Base-by-base conservation (phyloP, 2,329 filamentous ascomycete species). In the Aspergillus eucalypticola region DNA sequence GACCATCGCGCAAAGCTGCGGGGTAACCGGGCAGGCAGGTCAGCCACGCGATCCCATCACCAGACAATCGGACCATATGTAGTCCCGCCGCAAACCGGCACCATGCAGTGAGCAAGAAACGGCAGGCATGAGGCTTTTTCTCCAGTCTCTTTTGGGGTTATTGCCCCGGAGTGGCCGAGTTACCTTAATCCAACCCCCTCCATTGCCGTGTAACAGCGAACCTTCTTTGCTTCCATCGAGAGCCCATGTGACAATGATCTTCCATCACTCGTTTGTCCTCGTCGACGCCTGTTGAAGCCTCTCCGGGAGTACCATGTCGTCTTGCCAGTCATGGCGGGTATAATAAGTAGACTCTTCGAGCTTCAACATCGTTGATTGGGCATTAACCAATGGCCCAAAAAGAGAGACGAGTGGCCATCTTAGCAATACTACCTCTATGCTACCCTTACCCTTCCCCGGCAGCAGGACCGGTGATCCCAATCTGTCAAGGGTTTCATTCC, bases 41-140 rank as follows among this genome's bases (percentile, higher is more conserved):
- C 11, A 64, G 54, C 64, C 62, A 65, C 64, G 62, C 53, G 62
- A 62, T 63, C 17, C 42, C 19, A 60, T 66, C 64, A 64, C 60
- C 63, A 59, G 62, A 65, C 63, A 58, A 42, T 32, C 50, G 54
- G 58, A 39, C 44, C 42, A 46, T 42, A 60, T 63, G 35, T 38
- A 27, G n/a, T 23, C 29, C 3, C 15, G 17, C 39, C 38, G 56
- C 38, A 27, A 41, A 42, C 39, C 35, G 25, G 17, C 15, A 17
- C 5, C 23, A 17, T 27, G 39, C 46, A 19, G 57, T 21, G n/a
- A 32, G 17, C n/a, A 25, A 15, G 35, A n/a, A 13, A 35, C 29
- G 41, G 29, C 17, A 23, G 19, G 25, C 13, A 10, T 48, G 44
- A 53, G 50, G 53, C 54, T 55, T 55, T 54, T 49, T 13, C 7